phyloP scores from a whole-genome alignment of 208 protist genomes.

The Trichomonas gallinae region DNA sequence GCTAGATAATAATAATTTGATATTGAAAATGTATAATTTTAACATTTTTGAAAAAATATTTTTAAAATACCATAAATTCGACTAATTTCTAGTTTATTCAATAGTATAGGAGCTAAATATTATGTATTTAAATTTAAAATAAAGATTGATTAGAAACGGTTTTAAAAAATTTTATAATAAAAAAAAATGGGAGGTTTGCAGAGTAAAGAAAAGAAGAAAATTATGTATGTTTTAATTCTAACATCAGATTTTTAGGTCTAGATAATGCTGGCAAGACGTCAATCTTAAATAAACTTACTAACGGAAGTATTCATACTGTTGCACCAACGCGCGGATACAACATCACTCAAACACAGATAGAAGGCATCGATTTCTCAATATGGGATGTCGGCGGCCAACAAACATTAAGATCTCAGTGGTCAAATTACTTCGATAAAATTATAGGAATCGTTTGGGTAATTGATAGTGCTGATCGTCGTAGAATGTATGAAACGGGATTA shows the following conservation, averaged over 20 bases:
- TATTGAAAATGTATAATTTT: too few relatives aligned
- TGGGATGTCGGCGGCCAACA: conserved; percentile 77
- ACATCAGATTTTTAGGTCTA: conserved; percentile 63
- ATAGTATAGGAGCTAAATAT: too few relatives aligned
- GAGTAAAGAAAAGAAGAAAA: neutral
- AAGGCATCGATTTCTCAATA: conserved; percentile 75
- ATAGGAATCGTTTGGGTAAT: conserved; percentile 54
- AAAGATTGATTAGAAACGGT: neutral
- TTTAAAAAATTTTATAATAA: neutral
- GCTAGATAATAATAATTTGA: too few relatives aligned
- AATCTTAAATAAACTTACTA: conserved; percentile 67
- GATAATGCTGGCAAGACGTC: conserved; percentile 82
- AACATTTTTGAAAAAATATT: too few relatives aligned
- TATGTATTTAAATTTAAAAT: too few relatives aligned
- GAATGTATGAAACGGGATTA: conserved; percentile 66
- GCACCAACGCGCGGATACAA: conserved; percentile 88
- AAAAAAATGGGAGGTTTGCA: neutral
- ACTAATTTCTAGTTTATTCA: too few relatives aligned
- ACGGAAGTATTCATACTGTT: conserved; percentile 67
- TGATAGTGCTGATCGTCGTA: conserved; percentile 48
- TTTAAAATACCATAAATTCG: too few relatives aligned
- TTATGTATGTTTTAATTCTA: conserved; percentile 5
- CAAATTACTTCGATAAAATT: conserved; percentile 77
- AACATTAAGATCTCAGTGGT: conserved; percentile 78
- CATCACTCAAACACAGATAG: conserved; percentile 69